Evolutionary conservation across 495 filamentous ascomycete genomes (phyloP).

Genomic region (Arthonia radiata): DNA sequence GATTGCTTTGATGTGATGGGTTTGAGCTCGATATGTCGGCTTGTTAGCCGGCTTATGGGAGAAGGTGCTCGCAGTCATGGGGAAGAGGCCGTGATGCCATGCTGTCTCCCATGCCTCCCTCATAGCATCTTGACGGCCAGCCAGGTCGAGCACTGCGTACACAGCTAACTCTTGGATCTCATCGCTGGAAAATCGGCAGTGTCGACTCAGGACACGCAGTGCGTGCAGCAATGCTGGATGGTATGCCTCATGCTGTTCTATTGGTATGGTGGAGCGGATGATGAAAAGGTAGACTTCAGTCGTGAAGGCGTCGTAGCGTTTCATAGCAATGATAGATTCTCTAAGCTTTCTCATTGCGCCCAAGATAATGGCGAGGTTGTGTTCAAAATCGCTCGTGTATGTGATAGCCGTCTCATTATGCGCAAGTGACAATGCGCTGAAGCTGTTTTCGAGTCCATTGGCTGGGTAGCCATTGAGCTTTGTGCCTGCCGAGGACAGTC

Average conservation of each 20-base stretch:
- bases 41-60: too few relatives aligned
- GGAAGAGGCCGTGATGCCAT: too few relatives aligned
- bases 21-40: too few relatives aligned
- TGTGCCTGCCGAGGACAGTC: too few relatives aligned
- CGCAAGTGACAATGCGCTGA: too few relatives aligned
- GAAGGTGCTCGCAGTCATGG: too few relatives aligned
- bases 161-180: slow-evolving; percentile 54
- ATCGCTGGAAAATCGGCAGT: slow-evolving; percentile 32
- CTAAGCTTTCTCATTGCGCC: slow-evolving; percentile 75
- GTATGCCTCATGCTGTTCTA: slow-evolving; percentile 65
- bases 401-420: too few relatives aligned
- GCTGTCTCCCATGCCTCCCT: too few relatives aligned
- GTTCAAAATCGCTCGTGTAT: too few relatives aligned
- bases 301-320: slow-evolving; percentile 32
- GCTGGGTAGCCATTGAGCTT: too few relatives aligned
- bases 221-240: slow-evolving; percentile 64
- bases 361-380: slow-evolving; percentile 33
- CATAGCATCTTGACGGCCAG: slow-evolving; percentile 72
- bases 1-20: too few relatives aligned
- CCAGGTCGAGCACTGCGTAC: slow-evolving; percentile 69
- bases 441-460: too few relatives aligned
- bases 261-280: slow-evolving; percentile 56
- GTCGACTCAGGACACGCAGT: slow-evolving; percentile 40
- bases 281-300: slow-evolving; percentile 34
- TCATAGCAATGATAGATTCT: slow-evolving; percentile 57